Base-by-base conservation (phyloP, 139 green algal genomes). In the Trebouxia sp. region DNA sequence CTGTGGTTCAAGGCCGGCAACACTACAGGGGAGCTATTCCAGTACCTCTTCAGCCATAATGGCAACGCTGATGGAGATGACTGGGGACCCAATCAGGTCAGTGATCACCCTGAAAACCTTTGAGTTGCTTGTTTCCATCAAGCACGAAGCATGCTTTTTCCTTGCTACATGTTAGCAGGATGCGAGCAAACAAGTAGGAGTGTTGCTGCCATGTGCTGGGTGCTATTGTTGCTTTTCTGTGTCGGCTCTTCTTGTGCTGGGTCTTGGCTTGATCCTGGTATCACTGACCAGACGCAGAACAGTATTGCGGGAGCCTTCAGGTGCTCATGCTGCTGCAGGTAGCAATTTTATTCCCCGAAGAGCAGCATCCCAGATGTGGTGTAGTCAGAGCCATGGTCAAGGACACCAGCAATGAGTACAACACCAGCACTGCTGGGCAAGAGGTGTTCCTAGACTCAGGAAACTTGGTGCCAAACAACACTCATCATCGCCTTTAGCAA, bases 321-420 rank as follows among this genome's bases (percentile, higher is more conserved):
- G n/a, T n/a, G n/a, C n/a, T n/a, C n/a, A n/a, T n/a, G n/a, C n/a
- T n/a, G n/a, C 22, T 69, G 58, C 30, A 69, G 58, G 30, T 69
- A 10, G 39, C 58, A 43, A 41, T 69, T 30, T 69, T 41, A 17
- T 39, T 69, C 30, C 58, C 58, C 39, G 58, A 76, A 38, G 8
- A 48, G 39, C 66, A 76, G 66, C 38, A 76, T 50, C 66, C 66
- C n/a, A 48, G 39, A 20, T 37, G 32, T 50, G 66, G 66, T 37
- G 39, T 76, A 6, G 66, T 76, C 20, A 43, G 66, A 15, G 66
- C 66, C 24, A 28, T 76, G 6, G 38, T 76, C 66, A 76, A 76
- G 38, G 66, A 76, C 26, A 50, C 39, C 17, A 50, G 22, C 66
- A 35, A 20, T 32, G 24, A 32, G 35, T 22, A 35, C 38, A 35